A percentile compares a stretch with the other conserved stretches of the same genome.
Evolutionary conservation across 2,329 filamentous ascomycete species (phyloP).

Genomic region (Colletotrichum eremochloae): DNA sequence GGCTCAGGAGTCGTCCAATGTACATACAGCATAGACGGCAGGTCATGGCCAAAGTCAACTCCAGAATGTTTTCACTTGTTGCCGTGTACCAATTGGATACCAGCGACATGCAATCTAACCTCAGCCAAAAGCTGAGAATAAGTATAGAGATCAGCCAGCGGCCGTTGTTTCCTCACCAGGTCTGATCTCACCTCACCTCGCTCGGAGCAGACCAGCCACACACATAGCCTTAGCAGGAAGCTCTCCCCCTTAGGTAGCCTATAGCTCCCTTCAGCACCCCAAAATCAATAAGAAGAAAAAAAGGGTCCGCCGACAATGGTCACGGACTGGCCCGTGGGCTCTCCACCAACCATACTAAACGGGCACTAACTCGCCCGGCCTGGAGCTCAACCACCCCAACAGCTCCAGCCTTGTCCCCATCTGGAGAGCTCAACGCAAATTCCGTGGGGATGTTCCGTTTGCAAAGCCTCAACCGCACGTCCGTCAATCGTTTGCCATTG

Average conservation of each 20-base stretch:
- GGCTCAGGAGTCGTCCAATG: background rate
- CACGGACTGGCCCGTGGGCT: constrained; percentile 40
- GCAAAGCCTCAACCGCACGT: constrained; percentile 24
- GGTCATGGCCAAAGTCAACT: background rate
- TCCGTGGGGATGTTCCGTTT: constrained; percentile 42
- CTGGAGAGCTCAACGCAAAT: constrained; percentile 43
- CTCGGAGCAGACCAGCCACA: background rate
- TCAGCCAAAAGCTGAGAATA: constrained; percentile 6
- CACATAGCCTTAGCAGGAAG: constrained; percentile 5
- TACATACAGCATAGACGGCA: background rate
- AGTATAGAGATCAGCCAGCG: background rate
- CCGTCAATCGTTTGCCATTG: background rate
- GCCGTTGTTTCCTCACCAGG: constrained; percentile 11
- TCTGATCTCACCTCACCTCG: constrained; percentile 6
- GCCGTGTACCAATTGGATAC: background rate
- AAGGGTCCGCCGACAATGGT: constrained; percentile 33
- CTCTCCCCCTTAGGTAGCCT: background rate
- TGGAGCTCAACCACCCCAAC: constrained; percentile 42
- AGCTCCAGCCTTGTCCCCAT: constrained; percentile 42
- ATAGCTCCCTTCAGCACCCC: constrained; percentile 3
- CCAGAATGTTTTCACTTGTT: background rate
- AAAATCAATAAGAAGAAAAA: constrained; percentile 18
- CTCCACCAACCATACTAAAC: constrained; percentile 35
- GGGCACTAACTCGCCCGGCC: constrained; percentile 23
- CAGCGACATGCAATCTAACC: constrained; percentile 13